Base-by-base conservation (phyloP, 306 rosid genomes). In the Lithocarpus polystachyus region DNA sequence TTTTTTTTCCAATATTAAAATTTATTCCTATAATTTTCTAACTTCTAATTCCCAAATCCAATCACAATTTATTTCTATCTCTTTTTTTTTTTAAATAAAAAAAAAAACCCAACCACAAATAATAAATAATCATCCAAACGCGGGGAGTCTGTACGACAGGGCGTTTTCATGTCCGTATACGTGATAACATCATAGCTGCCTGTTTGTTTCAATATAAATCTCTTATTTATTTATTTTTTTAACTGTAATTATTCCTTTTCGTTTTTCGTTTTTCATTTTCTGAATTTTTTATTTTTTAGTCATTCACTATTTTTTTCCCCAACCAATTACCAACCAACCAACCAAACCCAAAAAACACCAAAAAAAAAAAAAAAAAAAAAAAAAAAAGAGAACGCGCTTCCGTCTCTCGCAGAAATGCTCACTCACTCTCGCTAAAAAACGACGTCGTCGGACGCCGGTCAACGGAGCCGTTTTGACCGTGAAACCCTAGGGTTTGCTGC, bases 181-280 rank as follows among this genome's bases (percentile, higher is more conserved):
- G 53, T 12, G 53, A 48, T 48, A 48, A 8, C 45, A 40, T 40
- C 45, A 8, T 40, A 40, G 12, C 45, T 7, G n/a, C n/a, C 45
- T 37, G 10, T 2, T 7, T 37, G 43, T 37, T 37, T 7, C 9
- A 1, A 37, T 2, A 37, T 7, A 37, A 35, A 7, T 37, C 45
- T 7, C 2, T 1, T 0, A 1, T 1, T 1, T 7, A 0, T 1
- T 7, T 35, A 0, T 3, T 20, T 6, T 6, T 19, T 56, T n/a
- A 1, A 11, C 15, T 13, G 22, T 59, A 23, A 59, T 20, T 59
- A 59, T 59, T 9, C 6, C 5, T 3, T 22, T 40, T 40, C 12
- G 6, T 20, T 3, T 22, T 40, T 40, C 12, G 6, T 20, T 22
- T 22, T 59, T 12, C 65, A 23, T 6, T 20, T 59, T 15, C n/a